Evolutionary conservation across 2,329 filamentous ascomycete genomes (phyloP).

Genomic region (Colletotrichum sp.): DNA sequence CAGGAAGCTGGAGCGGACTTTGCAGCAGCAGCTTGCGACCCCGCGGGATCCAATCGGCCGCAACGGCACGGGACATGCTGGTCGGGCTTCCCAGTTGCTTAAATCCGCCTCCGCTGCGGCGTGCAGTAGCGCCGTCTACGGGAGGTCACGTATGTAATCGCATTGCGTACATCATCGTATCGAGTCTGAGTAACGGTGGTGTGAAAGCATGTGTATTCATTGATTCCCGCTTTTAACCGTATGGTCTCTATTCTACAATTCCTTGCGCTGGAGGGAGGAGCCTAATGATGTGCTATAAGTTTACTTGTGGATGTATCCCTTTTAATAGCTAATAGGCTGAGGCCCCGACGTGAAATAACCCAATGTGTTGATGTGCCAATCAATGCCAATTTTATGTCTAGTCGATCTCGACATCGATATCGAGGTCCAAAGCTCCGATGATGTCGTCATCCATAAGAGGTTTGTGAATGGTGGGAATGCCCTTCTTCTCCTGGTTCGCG

Average conservation of each 20-base stretch:
- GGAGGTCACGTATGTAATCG: neutral
- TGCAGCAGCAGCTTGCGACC: neutral
- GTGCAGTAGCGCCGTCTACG: neutral
- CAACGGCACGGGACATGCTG: neutral
- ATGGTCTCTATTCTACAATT: neutral
- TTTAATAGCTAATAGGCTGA: neutral
- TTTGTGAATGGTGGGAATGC: slow-evolving; percentile 74
- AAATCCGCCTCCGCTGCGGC: neutral
- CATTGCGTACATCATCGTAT: neutral
- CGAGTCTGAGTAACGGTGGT: neutral
- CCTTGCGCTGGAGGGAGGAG: neutral
- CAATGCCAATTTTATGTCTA: slow-evolving; percentile 24
- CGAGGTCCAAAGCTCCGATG: slow-evolving; percentile 86
- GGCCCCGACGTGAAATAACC: neutral
- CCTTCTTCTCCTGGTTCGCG: slow-evolving; percentile 62
- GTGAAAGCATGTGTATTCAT: neutral
- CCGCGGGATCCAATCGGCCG: neutral
- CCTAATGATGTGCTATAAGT: neutral
- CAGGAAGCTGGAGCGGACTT: neutral
- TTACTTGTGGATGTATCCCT: neutral
- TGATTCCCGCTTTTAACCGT: neutral
- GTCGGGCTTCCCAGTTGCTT: neutral
- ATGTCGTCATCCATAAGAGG: slow-evolving; percentile 91
- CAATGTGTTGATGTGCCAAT: neutral
- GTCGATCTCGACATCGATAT: slow-evolving; percentile 88